Evolutionary conservation across 73 alveolate genomes (phyloP).

Genomic region (Tetrahymena malaccensis): DNA sequence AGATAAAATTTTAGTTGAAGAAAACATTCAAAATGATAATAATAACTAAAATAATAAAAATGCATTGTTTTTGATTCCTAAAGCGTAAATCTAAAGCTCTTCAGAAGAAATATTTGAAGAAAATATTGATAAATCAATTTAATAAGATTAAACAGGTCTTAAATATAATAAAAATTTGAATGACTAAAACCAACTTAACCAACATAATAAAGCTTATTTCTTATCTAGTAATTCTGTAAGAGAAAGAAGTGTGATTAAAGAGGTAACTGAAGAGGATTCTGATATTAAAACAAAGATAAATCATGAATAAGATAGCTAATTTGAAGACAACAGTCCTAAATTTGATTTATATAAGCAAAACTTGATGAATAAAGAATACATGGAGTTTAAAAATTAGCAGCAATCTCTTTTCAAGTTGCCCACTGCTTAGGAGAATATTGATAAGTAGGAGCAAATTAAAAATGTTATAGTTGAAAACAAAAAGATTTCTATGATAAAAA

Average conservation of each 20-base stretch:
- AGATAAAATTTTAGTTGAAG: not conserved
- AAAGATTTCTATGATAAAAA: not conserved
- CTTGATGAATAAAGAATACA: not conserved
- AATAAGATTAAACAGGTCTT: not conserved
- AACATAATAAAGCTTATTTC: not conserved
- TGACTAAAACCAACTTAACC: not conserved
- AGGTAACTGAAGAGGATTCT: not conserved
- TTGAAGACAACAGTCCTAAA: not conserved
- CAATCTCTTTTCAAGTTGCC: not conserved
- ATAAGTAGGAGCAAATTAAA: not conserved
- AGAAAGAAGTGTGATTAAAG: not conserved
- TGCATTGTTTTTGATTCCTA: not conserved
- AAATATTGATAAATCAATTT: not conserved
- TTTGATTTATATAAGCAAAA: not conserved
- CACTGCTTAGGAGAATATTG: not conserved
- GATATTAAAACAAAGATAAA: not conserved
- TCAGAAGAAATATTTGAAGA: not conserved
- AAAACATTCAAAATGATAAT: not conserved
- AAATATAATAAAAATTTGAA: not conserved
- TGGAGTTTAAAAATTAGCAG: not conserved
- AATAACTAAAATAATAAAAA: not conserved
- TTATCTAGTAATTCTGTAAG: not conserved
- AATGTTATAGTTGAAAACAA: not conserved
- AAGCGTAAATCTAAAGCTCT: not conserved
- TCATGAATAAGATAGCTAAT: not conserved